Percentiles rank a stretch among this genome's conserved stretches.
Evolutionary conservation across 2,329 filamentous ascomycete genomes (phyloP).

Genomic region (Arthrobotrys musiformis): DNA sequence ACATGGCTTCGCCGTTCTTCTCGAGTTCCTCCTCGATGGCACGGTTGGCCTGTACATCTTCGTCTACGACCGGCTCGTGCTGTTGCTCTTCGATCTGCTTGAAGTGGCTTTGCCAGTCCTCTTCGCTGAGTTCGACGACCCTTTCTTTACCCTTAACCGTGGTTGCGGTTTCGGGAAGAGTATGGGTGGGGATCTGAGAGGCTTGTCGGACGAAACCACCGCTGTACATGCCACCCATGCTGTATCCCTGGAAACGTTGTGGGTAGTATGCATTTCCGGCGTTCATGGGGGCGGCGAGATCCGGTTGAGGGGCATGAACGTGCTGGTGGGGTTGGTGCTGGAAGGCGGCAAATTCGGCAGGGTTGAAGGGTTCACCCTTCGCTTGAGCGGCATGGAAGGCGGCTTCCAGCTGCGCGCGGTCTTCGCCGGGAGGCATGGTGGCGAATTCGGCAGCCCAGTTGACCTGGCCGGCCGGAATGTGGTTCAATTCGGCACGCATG

Average conservation of each 20-base stretch:
- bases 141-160: slow-evolving; percentile 82
- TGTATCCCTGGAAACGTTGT: slow-evolving; percentile 59
- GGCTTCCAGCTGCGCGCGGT: slow-evolving; percentile 77
- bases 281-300: slow-evolving; percentile 63
- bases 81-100: slow-evolving; percentile 81
- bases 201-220: slow-evolving; percentile 64
- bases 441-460: slow-evolving; percentile 74
- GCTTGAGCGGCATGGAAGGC: slow-evolving; percentile 70
- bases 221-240: slow-evolving; percentile 60
- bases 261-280: slow-evolving; percentile 56
- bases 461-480: slow-evolving; percentile 65
- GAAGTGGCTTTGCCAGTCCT: slow-evolving; percentile 97
- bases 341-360: slow-evolving; percentile 89
- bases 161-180: slow-evolving; percentile 63
- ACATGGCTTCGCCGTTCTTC: slow-evolving; percentile 76
- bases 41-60: slow-evolving; percentile 71
- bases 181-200: slow-evolving; percentile 65
- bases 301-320: slow-evolving; percentile 66
- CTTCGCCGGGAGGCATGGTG: slow-evolving; percentile 61
- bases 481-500: slow-evolving; percentile 72
- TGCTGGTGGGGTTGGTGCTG: slow-evolving; percentile 75
- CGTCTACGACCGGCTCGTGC: slow-evolving; percentile 65
- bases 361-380: slow-evolving; percentile 73
- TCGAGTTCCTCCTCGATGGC: slow-evolving; percentile 88
- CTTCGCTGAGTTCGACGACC: slow-evolving; percentile 91